These are phyloP conservation scores for Lipomyces anomalus DNA, from an alignment of 805 yeast species.

Conservation along the genomic window DNA sequence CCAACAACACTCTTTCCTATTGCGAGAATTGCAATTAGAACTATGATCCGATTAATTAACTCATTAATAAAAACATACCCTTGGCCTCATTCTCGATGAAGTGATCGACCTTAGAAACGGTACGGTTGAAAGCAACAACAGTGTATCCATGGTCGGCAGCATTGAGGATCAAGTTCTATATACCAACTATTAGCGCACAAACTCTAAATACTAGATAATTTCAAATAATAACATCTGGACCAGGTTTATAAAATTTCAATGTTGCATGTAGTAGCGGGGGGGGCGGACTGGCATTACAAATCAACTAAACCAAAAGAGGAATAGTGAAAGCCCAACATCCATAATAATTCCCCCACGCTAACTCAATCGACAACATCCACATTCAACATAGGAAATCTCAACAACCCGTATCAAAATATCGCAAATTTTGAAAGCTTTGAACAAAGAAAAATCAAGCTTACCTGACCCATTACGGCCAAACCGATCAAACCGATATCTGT, in stretches of 20 bases:
- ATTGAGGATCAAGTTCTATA: slow-evolving; percentile 80
- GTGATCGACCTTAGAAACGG: slow-evolving; percentile 90
- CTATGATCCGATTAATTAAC: not conserved
- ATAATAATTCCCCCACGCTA: too few species aligned
- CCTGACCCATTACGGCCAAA: slow-evolving; percentile 98
- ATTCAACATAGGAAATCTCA: too few species aligned
- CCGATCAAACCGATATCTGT: slow-evolving; percentile 99
- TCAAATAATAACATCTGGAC: too few species aligned
- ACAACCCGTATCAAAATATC: too few species aligned
- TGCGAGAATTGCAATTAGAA: not conserved
- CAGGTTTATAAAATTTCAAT: too few species aligned
- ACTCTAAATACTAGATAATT: not conserved
- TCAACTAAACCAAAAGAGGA: too few species aligned
- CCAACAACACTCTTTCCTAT: slow-evolving; percentile 79
- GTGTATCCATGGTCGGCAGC: slow-evolving; percentile 97
- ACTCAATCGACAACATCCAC: too few species aligned
- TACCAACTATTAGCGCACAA: too few species aligned
- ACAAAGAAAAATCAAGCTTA: slow-evolving; percentile 12
- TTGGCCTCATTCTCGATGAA: slow-evolving; percentile 92
- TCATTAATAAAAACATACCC: slow-evolving; percentile 42
- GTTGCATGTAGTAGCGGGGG: too few species aligned
- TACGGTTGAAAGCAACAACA: slow-evolving; percentile 98
- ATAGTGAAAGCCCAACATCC: too few species aligned
- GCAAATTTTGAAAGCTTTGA: too few species aligned
- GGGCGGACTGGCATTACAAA: not conserved